phyloP scores from a whole-genome alignment of 331 rosid genomes.

The Quercus tomentella region DNA sequence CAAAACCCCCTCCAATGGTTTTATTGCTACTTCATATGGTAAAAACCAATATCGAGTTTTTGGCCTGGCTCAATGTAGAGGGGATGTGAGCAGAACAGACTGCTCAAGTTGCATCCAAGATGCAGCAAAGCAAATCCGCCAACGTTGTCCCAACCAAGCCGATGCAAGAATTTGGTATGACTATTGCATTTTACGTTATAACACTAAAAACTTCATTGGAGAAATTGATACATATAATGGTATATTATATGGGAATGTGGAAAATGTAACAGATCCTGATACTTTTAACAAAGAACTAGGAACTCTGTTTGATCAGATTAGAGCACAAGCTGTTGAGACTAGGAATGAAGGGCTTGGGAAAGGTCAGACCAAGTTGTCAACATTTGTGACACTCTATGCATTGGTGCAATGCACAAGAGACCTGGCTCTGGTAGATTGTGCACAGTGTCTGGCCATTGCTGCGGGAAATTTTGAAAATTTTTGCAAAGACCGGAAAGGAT shows the following conservation, averaged over 20 bases:
- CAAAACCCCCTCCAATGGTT: conserved; percentile 42
- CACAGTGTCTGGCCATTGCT: conserved; percentile 69
- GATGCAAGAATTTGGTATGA: conserved; percentile 72
- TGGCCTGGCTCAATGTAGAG: conserved; percentile 66
- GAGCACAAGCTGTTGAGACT: conserved; percentile 33
- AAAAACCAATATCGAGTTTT: conserved; percentile 34
- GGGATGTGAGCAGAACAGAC: conserved; percentile 47
- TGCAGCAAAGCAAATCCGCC: conserved; percentile 41
- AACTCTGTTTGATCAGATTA: conserved; percentile 28
- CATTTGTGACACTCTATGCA: conserved; percentile 50
- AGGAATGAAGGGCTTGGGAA: conserved; percentile 55
- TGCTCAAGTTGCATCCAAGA: conserved; percentile 50
- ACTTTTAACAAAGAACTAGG: conserved; percentile 33
- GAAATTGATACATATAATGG: conserved; percentile 54
- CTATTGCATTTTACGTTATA: conserved; percentile 56
- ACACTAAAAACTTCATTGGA: conserved; percentile 36
- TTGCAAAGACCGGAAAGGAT: conserved; percentile 45
- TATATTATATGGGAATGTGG: conserved; percentile 39
- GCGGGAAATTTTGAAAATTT: conserved; percentile 34
- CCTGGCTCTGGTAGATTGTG: conserved; percentile 36
- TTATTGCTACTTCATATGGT: conserved; percentile 32
- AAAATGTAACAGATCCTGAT: conserved; percentile 48
- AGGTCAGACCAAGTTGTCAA: conserved; percentile 39
- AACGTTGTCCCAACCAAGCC: conserved; percentile 38
- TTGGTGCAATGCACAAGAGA: conserved; percentile 76